Conservation (phyloP, 352 stramenopile genomes). For the Globisporangium uncinulatum region DNA sequence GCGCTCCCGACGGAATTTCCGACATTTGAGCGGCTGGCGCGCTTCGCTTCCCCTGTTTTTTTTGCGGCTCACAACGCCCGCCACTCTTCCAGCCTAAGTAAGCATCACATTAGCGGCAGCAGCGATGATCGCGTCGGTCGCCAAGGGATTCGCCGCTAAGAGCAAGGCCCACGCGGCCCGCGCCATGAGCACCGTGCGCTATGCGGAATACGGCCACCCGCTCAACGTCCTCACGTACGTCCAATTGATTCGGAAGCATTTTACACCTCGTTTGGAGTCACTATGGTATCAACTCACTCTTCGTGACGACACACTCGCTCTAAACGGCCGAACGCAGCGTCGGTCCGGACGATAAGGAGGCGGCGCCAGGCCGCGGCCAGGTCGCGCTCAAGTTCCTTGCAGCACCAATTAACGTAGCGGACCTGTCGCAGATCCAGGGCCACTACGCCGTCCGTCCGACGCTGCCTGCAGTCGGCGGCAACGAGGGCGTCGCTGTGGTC, state of each 20-base stretch:
- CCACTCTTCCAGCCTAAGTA: neutral
- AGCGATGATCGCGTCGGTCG: slow-evolving; percentile 53
- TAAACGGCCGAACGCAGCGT: slow-evolving; percentile 22
- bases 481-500: slow-evolving; percentile 84
- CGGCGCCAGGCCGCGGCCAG: slow-evolving; percentile 40
- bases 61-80: no score
- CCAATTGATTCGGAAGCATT: no score
- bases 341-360: slow-evolving; percentile 61
- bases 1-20: no score
- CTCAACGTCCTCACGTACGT: slow-evolving; percentile 55
- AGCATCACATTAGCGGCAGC: neutral
- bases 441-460: slow-evolving; percentile 70
- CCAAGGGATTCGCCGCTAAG: slow-evolving; percentile 43
- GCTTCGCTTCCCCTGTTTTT: no score
- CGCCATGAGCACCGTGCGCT: slow-evolving; percentile 73
- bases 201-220: slow-evolving; percentile 67
- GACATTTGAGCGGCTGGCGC: no score
- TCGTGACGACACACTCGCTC: no score
- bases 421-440: slow-evolving; percentile 86
- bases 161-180: slow-evolving; percentile 23
- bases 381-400: slow-evolving; percentile 87
- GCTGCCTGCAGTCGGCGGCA: slow-evolving; percentile 78
- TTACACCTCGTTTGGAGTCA: no score
- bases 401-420: slow-evolving; percentile 84
- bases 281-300: no score